Conservation (phyloP, 331 rosid species). For the Quercus tomentella region DNA sequence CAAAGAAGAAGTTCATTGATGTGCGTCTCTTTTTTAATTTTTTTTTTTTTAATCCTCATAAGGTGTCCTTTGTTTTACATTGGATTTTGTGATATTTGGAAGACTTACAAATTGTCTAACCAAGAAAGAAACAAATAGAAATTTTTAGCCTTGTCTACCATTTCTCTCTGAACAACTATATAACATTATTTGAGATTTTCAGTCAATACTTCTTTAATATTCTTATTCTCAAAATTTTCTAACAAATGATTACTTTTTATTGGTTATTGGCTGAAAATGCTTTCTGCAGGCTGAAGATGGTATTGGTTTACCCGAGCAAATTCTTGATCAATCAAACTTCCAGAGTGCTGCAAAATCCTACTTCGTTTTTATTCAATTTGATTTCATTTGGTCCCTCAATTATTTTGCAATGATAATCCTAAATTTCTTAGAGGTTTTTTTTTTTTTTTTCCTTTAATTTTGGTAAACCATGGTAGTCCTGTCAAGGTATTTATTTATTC, state of each 20-base stretch:
- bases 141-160: background rate
- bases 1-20: background rate
- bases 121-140: background rate
- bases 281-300: constrained; percentile 93
- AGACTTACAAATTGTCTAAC: background rate
- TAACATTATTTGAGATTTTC: background rate
- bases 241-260: constrained; percentile 9
- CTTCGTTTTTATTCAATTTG: constrained; percentile 43
- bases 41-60: background rate
- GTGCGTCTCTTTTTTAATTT: background rate
- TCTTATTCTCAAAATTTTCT: background rate
- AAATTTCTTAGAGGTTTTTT: constrained; percentile 81
- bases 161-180: background rate
- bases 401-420: constrained; percentile 67
- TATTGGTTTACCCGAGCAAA: constrained; percentile 79
- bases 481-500: background rate
- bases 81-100: background rate
- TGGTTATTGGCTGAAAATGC: constrained; percentile 21
- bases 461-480: background rate
- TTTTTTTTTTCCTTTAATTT: background rate
- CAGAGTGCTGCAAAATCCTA: constrained; percentile 63
- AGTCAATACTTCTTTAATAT: background rate
- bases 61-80: background rate
- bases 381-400: constrained; percentile 63
- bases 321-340: constrained; percentile 67